Evolutionary conservation across 768 basidiomycete species (phyloP).

Genomic region (Obba rivulosa): DNA sequence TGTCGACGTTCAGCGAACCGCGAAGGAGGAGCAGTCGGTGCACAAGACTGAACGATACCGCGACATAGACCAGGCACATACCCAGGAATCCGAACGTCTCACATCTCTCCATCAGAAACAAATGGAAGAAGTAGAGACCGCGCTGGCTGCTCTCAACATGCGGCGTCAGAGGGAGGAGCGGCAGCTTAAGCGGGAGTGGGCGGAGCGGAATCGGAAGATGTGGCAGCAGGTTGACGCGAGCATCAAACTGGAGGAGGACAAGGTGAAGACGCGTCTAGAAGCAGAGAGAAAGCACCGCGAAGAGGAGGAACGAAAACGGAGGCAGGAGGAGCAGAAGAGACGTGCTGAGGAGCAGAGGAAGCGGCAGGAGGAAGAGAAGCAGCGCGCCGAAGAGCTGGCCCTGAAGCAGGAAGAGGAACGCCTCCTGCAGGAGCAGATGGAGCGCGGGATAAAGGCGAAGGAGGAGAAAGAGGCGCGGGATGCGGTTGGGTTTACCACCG

Average conservation of each 20-base stretch:
- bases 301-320: slow-evolving; percentile 42
- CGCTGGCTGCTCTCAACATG: slow-evolving; percentile 38
- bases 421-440: slow-evolving; percentile 27
- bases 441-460: slow-evolving; percentile 16
- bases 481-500: slow-evolving; percentile 44
- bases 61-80: slow-evolving; percentile 14
- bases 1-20: slow-evolving; percentile 27
- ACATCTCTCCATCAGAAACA: slow-evolving; percentile 43
- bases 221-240: slow-evolving; percentile 58
- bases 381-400: slow-evolving; percentile 12
- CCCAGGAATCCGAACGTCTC: slow-evolving; percentile 24
- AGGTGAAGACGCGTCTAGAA: slow-evolving; percentile 43
- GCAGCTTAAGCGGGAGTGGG: slow-evolving; percentile 40
- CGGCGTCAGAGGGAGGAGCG: slow-evolving; percentile 43
- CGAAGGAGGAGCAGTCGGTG: slow-evolving; percentile 27
- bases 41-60: slow-evolving; percentile 12
- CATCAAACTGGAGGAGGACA: slow-evolving; percentile 62
- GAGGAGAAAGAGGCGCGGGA: slow-evolving; percentile 35
- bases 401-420: slow-evolving; percentile 31
- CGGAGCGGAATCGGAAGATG: slow-evolving; percentile 35
- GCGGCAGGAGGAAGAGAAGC: slow-evolving; percentile 14
- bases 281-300: slow-evolving; percentile 48
- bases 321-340: slow-evolving; percentile 22
- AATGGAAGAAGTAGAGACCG: slow-evolving; percentile 42
- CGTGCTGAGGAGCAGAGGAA: slow-evolving; percentile 22